phyloP scores from a whole-genome alignment of 495 filamentous ascomycete genomes.

The Penicillium odoratum region DNA sequence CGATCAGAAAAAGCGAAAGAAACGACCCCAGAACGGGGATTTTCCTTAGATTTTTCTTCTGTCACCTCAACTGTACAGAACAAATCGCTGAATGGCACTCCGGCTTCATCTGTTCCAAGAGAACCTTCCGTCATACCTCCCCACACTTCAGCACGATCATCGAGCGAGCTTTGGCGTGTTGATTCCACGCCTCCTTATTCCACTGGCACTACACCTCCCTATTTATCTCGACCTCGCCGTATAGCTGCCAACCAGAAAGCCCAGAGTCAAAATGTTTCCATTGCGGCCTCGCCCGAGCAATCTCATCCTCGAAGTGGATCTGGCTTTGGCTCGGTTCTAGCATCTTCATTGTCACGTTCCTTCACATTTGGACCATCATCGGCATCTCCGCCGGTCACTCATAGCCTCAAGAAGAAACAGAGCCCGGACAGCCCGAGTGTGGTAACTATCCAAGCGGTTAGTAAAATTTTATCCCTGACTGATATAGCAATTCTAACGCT shows the following conservation, averaged over 20 bases:
- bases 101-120: slow-evolving; percentile 57
- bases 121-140: slow-evolving; percentile 56
- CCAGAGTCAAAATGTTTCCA: slow-evolving; percentile 62
- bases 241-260: slow-evolving; percentile 37
- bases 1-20: slow-evolving; percentile 21
- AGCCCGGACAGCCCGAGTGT: slow-evolving; percentile 68
- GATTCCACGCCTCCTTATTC: slow-evolving; percentile 55
- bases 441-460: slow-evolving; percentile 58
- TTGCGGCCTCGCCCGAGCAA: slow-evolving; percentile 65
- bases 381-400: slow-evolving; percentile 60
- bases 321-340: slow-evolving; percentile 58
- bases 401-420: slow-evolving; percentile 55
- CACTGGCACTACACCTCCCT: slow-evolving; percentile 68
- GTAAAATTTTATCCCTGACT: slow-evolving; percentile 51
- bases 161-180: slow-evolving; percentile 39
- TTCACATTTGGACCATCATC: slow-evolving; percentile 66
- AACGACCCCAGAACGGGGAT: slow-evolving; percentile 19
- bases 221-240: slow-evolving; percentile 31
- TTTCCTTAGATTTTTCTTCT: slow-evolving; percentile 36
- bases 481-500: not conserved
- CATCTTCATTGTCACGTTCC: slow-evolving; percentile 70
- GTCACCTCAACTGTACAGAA: slow-evolving; percentile 24
- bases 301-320: slow-evolving; percentile 42
- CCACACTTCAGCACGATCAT: slow-evolving; percentile 54
- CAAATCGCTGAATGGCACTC: slow-evolving; percentile 36